Base-by-base conservation (phyloP, 2,329 filamentous ascomycete genomes). In the Cercospora beticola region DNA sequence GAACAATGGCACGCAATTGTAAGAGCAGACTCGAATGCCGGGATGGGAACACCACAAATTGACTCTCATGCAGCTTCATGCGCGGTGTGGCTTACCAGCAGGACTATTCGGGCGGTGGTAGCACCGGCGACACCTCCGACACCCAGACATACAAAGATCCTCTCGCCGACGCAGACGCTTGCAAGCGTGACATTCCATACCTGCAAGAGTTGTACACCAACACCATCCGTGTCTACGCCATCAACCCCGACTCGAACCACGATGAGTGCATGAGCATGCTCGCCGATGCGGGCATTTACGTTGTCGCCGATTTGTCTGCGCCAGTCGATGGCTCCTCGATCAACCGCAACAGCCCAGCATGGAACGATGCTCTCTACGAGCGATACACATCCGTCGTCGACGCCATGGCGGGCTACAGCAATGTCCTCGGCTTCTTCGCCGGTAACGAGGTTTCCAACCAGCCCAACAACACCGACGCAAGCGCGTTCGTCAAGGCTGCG, bases 391-490 rank as follows among this genome's bases (percentile, higher is more conserved):
- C 83, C 33, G 95, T 99, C 70, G 84, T 99, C 69, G 94, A 98
- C 78, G 86, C 87, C 71, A 84, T 99, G 76, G 85, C 87, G 75
- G 86, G 92, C 79, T 98, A 97, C 86, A 86, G 88, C 81, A 99
- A 99, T 83, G 90, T 92, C 62, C 89, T 99, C 72, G 95, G 95
- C 76, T 99, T 98, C 90, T 98, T 99, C 81, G 94, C 94, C 74
- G 95, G 95, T 79, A 99, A 99, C 83, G 95, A 99, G 84, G 95
- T 99, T 71, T 90, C 93, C 76, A 97, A 97, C 86, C 87, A 89
- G 76, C 85, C 86, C 74, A 94, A 90, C 86, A 97, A 97, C 87
- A 98, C 94, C 62, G 83, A 87, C 70, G 92, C 94, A 62, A 95
- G 92, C 71, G 93, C 94, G 74, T 99, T 91, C 80, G 95, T 99